A percentile compares a stretch with the other conserved stretches of the same genome.
These are phyloP conservation scores for Kodamaea sagamina DNA, from an alignment of 805 yeast genomes.

Conservation along the genomic window DNA sequence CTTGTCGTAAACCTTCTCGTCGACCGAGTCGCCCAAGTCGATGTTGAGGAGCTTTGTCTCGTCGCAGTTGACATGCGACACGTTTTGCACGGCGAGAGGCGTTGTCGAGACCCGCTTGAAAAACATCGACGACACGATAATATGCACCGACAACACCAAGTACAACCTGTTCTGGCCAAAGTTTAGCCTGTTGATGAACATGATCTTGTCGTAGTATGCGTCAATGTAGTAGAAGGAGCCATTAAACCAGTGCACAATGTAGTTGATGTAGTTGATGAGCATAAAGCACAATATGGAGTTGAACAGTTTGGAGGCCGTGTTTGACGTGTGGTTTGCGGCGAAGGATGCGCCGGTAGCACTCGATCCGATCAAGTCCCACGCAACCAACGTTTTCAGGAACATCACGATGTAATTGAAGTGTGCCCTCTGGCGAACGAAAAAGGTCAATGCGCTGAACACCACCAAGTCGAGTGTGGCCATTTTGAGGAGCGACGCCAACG, in stretches of 20 bases:
- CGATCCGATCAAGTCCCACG: slow-evolving; percentile 18
- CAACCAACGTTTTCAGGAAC: slow-evolving; percentile 18
- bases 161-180: slow-evolving; percentile 15
- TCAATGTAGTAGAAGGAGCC: slow-evolving; percentile 13
- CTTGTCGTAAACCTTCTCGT: slow-evolving; percentile 6
- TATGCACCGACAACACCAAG: slow-evolving; percentile 17
- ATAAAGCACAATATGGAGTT: slow-evolving; percentile 17
- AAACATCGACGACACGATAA: slow-evolving; percentile 16
- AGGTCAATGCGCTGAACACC: slow-evolving; percentile 1
- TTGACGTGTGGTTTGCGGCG: neutral
- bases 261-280: slow-evolving; percentile 18
- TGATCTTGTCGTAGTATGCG: slow-evolving; percentile 12
- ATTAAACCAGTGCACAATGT: slow-evolving; percentile 18
- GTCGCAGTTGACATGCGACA: slow-evolving; percentile 16
- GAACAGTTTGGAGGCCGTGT: slow-evolving; percentile 11
- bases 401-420: slow-evolving; percentile 19
- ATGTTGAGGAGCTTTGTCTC: slow-evolving; percentile 16
- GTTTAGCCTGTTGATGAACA: slow-evolving; percentile 17
- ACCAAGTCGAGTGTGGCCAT: neutral
- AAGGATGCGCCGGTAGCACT: slow-evolving; percentile 1
- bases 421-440: slow-evolving; percentile 12
- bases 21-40: slow-evolving; percentile 11
- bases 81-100: neutral
- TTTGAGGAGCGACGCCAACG: slow-evolving; percentile 3
- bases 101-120: neutral